Base-by-base conservation (phyloP, 1,284 basidiomycete genomes). In the Cystobasidiaceae sp. region DNA sequence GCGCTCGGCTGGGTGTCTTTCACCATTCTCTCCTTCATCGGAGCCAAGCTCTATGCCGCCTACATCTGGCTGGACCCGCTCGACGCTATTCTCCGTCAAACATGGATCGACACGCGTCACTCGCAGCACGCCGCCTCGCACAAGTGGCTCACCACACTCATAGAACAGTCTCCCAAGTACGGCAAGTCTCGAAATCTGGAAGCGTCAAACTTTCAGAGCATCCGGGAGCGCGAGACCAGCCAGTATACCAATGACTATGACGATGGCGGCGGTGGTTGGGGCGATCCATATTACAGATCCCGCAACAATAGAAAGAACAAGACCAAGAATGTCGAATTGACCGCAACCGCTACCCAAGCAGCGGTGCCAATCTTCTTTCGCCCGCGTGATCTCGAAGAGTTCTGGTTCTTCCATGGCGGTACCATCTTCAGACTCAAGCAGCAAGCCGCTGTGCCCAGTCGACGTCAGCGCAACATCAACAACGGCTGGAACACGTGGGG, bases 61-160 rank as follows among this genome's bases (percentile, higher is more conserved):
- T 64, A 55, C 61, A 46, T 30, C 43, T 64, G 56, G 39, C 33
- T 64, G 1, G 61, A 64, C 28, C 61, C 61, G 9, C 30, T 64
- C 4, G 56, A 64, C 33, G 41, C 23, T 33, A n/a, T 64, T 6
- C 19, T 54, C 43, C 33, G 43, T 19, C 34, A 46, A 13, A 45
- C 61, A 8, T 64, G 43, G 7, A 64, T 64, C 19, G 61, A 64
- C 33, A 45, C 51, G 11, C 39, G 39, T 21, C 52, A 64, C 45
- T 32, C 39, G 11, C 32, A 17, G 17, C 41, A 46, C 32, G 61
- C 39, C 21, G 61, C 55, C 17, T 56, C 51, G 4, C 51, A 64
- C 39, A 49, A 51, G 44, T 64, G 61, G 51, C 32, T 64, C 15
- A 56, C 54, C 19, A 30, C 33, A 19, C 32, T 56, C 6, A 15